phyloP scores from a whole-genome alignment of 2,329 filamentous ascomycete genomes.

The Chaetomiaceae sp. region DNA sequence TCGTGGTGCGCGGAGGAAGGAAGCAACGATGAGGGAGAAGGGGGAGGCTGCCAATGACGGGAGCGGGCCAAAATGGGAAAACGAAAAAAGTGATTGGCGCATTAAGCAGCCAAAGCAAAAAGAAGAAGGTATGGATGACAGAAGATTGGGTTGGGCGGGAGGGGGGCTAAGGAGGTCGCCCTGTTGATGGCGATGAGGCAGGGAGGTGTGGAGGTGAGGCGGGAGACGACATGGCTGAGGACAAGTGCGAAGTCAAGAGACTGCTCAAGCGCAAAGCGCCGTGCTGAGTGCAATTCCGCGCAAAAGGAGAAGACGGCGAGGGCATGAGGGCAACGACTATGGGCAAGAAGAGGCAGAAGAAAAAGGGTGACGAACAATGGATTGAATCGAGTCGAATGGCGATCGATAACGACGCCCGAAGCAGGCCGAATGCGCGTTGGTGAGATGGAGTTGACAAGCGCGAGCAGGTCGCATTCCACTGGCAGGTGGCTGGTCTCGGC shows the following conservation, averaged over 20 bases:
- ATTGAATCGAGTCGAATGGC: constrained; percentile 20
- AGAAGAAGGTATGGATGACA: constrained; percentile 16
- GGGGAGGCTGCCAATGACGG: constrained; percentile 14
- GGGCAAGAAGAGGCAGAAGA: constrained; percentile 10
- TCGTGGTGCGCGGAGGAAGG: constrained; percentile 27
- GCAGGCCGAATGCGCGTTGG: constrained; percentile 14
- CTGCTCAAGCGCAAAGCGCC: constrained; percentile 11
- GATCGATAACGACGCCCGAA: constrained; percentile 14
- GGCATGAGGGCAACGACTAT: constrained; percentile 7
- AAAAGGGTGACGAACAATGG: constrained; percentile 28
- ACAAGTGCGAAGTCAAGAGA: constrained; percentile 13
- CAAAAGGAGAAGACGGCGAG: constrained; percentile 8
- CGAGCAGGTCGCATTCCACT: not conserved
- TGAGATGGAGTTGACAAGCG: constrained; percentile 10
- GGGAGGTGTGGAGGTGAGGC: constrained; percentile 7
- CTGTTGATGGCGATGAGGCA: constrained; percentile 14
- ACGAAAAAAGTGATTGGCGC: constrained; percentile 19
- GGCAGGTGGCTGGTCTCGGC: not conserved
- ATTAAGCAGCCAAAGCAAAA: constrained; percentile 20
- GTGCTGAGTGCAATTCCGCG: constrained; percentile 9
- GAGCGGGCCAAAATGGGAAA: constrained; percentile 12
- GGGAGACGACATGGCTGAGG: constrained; percentile 12
- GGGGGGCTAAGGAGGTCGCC: constrained; percentile 7
- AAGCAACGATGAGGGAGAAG: constrained; percentile 22
- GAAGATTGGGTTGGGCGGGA: constrained; percentile 1